These are phyloP conservation scores for Pseudogymnoascus sp. DNA, from an alignment of 2,329 filamentous ascomycete species.

Conservation along the genomic window DNA sequence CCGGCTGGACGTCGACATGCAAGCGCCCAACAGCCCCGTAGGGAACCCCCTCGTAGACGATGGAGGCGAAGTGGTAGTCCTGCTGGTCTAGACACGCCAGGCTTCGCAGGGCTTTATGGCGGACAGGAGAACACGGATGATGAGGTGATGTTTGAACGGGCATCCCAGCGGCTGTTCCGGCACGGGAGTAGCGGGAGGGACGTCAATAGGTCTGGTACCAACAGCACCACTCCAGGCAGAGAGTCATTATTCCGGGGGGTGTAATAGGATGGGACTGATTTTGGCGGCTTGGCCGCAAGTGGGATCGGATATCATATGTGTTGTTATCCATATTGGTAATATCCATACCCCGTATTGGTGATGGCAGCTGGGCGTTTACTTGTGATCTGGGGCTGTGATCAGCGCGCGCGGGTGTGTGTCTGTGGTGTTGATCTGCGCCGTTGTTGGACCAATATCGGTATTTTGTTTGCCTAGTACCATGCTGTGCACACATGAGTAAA, in stretches of 20 bases:
- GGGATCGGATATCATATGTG: background rate
- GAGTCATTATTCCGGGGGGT: background rate
- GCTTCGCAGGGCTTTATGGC: constrained; percentile 40
- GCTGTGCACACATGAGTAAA: background rate
- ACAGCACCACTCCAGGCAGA: background rate
- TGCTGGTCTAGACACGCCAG: constrained; percentile 34
- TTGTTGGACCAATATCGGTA: background rate
- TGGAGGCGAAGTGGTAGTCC: constrained; percentile 31
- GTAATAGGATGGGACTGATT: background rate
- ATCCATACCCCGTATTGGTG: background rate
- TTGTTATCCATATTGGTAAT: constrained; percentile 1
- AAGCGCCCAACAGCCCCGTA: background rate
- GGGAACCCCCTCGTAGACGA: constrained; percentile 7
- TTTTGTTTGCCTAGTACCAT: background rate
- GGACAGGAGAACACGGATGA: constrained; percentile 43
- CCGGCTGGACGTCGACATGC: constrained; percentile 26
- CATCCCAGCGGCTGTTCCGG: constrained; percentile 21
- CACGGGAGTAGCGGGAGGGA: background rate
- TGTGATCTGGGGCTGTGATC: background rate
- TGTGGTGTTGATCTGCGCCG: background rate
- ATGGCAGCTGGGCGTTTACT: background rate
- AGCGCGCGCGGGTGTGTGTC: background rate
- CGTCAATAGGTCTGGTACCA: background rate
- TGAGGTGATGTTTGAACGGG: constrained; percentile 29
- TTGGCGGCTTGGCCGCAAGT: background rate